These are phyloP conservation scores for Rossbeevera mucosa DNA, from an alignment of 768 basidiomycete species.

Conservation along the genomic window DNA sequence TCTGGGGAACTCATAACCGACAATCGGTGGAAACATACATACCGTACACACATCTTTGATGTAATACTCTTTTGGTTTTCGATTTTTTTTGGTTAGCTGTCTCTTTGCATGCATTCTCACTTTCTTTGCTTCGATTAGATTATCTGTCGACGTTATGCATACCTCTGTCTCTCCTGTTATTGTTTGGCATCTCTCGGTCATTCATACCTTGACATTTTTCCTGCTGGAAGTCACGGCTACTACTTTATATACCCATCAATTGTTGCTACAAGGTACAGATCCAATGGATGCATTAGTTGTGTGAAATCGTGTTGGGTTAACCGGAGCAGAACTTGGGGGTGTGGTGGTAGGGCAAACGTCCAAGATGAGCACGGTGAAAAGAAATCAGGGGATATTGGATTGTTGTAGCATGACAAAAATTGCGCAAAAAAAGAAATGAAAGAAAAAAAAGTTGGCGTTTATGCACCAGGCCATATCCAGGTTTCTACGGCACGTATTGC, in stretches of 20 bases:
- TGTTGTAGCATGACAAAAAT: conserved; percentile 7
- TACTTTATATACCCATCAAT: conserved; percentile 34
- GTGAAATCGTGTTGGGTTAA: conserved; percentile 21
- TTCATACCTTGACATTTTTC: conserved; percentile 4
- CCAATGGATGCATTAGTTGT: conserved; percentile 34
- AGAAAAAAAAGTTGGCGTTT: background rate
- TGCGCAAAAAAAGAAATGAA: background rate
- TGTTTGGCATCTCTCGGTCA: conserved; percentile 6
- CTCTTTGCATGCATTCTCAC: background rate
- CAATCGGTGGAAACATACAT: background rate
- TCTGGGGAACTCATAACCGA: conserved; percentile 9
- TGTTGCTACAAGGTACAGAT: conserved; percentile 38
- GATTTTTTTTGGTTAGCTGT: background rate
- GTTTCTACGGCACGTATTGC: conserved; percentile 63
- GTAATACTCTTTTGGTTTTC: conserved; percentile 16
- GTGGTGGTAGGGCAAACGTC: background rate
- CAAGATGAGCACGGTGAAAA: background rate
- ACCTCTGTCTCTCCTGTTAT: conserved; percentile 5
- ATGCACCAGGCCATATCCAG: conserved; percentile 65
- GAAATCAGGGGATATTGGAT: conserved; percentile 14
- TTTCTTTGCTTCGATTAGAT: background rate
- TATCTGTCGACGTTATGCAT: conserved; percentile 7
- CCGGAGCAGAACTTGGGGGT: conserved; percentile 4
- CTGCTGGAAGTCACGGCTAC: conserved; percentile 23
- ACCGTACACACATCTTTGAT: conserved; percentile 13